Percentiles rank a stretch among this genome's conserved stretches.
These are phyloP conservation scores for Salix koriyanagi DNA, from an alignment of 345 rosid species.

Conservation along the genomic window DNA sequence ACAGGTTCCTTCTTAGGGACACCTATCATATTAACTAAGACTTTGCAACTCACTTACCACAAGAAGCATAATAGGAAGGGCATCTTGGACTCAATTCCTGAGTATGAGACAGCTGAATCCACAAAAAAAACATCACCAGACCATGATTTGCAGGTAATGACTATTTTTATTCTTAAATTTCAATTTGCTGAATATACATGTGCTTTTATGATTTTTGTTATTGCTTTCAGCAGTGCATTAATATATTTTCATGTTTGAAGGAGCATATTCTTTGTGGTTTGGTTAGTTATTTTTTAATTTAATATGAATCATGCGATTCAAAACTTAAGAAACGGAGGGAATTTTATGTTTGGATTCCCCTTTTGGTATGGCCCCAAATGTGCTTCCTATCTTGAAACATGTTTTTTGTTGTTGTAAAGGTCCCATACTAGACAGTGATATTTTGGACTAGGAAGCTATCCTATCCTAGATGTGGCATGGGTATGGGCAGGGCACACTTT, in stretches of 20 bases:
- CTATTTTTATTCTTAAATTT: not conserved
- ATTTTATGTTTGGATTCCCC: not conserved
- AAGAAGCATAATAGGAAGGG: conserved; percentile 61
- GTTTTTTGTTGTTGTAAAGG: conserved; percentile 2
- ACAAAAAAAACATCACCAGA: conserved; percentile 35
- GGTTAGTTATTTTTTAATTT: not conserved
- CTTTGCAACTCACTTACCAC: conserved; percentile 55
- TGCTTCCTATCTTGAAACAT: conserved; percentile 45
- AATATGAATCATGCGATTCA: not conserved
- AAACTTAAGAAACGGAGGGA: not conserved
- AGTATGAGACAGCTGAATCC: conserved; percentile 53
- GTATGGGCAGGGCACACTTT: conserved; percentile 36
- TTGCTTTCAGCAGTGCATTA: not conserved
- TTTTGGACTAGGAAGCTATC: conserved; percentile 20
- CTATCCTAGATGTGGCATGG: conserved; percentile 30
- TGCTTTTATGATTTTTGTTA: not conserved
- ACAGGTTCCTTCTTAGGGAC: conserved; percentile 72
- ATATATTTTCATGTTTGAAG: conserved; percentile 1
- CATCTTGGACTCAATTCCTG: conserved; percentile 69
- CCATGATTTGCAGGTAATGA: conserved; percentile 58
- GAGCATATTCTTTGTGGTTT: not conserved
- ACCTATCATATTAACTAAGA: conserved; percentile 79
- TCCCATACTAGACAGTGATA: conserved; percentile 15
- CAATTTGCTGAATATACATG: not conserved
- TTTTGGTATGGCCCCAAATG: conserved; percentile 7